phyloP scores from a whole-genome alignment of 2,329 filamentous ascomycete genomes.

The Fusarium caatingaense region DNA sequence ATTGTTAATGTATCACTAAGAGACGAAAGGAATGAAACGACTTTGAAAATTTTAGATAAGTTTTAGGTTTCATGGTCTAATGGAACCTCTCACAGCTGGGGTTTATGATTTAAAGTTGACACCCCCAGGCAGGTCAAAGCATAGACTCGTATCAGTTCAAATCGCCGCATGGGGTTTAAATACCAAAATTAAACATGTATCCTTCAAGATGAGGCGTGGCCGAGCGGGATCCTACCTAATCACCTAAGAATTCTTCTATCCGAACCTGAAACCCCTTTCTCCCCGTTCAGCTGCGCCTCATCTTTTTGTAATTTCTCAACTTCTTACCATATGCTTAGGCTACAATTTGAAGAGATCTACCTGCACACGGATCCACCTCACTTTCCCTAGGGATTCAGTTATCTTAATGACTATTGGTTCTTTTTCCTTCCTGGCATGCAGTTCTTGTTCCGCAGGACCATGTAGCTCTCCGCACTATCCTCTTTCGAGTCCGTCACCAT shows the following conservation, averaged over 20 bases:
- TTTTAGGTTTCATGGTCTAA: neutral
- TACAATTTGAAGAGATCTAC: neutral
- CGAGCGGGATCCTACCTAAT: neutral
- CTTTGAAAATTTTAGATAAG: neutral
- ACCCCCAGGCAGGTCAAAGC: neutral
- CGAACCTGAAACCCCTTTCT: neutral
- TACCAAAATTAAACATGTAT: neutral
- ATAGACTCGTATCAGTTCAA: neutral
- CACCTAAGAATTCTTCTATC: neutral
- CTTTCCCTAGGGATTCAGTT: rapidly evolving
- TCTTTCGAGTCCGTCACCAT: neutral
- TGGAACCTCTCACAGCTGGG: neutral
- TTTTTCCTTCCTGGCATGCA: neutral
- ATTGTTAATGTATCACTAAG: neutral
- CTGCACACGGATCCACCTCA: rapidly evolving
- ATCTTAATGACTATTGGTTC: neutral
- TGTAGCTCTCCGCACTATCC: no score
- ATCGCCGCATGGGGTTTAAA: no score
- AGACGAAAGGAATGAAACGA: neutral
- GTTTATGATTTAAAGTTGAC: neutral
- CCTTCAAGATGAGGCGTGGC: neutral
- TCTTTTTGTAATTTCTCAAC: neutral
- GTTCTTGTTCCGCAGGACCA: neutral
- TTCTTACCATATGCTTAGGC: neutral
- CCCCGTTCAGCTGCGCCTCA: neutral